phyloP scores from a whole-genome alignment of 768 basidiomycete species.

The Russula earlei region DNA sequence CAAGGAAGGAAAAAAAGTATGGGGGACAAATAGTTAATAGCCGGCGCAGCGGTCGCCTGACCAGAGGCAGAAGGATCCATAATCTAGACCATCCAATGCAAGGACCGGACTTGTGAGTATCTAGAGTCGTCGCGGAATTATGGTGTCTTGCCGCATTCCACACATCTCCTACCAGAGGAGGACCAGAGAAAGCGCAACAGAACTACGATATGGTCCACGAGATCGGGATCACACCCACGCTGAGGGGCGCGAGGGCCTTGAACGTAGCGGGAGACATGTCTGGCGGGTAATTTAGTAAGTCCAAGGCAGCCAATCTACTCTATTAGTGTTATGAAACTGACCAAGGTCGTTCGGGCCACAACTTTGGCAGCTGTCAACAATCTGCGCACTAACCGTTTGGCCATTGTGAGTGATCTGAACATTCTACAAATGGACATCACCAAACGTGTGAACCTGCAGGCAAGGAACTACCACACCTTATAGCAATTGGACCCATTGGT shows the following conservation, averaged over 20 bases:
- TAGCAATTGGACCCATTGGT: constrained; percentile 8
- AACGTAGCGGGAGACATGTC: constrained; percentile 17
- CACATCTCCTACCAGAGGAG: constrained; percentile 12
- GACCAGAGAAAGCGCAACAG: background rate
- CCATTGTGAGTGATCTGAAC: background rate
- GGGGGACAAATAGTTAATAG: constrained; percentile 4
- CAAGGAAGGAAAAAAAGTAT: background rate
- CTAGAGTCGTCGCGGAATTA: background rate
- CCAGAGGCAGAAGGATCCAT: constrained; percentile 6
- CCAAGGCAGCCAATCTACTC: background rate
- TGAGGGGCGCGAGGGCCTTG: background rate
- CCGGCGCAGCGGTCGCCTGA: constrained; percentile 4
- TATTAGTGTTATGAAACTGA: background rate
- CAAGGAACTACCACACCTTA: constrained; percentile 3
- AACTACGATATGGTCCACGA: background rate
- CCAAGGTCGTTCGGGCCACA: constrained; percentile 16
- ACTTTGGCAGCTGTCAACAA: constrained; percentile 14
- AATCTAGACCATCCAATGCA: background rate
- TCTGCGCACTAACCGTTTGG: constrained; percentile 4
- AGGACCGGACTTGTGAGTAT: background rate
- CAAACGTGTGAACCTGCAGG: background rate
- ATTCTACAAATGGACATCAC: constrained; percentile 1
- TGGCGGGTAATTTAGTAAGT: background rate
- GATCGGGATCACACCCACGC: constrained; percentile 1
- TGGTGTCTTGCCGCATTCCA: background rate